Percentiles rank a stretch among this genome's conserved stretches.
phyloP scores from a whole-genome alignment of 2,329 filamentous ascomycete genomes.

The Alternaria consortialis region DNA sequence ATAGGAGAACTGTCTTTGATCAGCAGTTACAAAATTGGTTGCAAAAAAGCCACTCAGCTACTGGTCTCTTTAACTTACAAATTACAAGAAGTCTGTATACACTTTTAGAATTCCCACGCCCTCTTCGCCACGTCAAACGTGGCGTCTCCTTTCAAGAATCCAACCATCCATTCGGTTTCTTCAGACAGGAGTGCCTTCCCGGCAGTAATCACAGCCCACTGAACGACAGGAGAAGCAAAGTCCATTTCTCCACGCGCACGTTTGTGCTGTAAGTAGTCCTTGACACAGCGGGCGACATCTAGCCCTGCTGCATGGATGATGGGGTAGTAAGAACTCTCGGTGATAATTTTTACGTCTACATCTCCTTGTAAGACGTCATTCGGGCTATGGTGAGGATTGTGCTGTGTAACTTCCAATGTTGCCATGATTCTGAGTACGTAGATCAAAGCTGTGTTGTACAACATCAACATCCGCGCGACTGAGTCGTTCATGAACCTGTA shows the following conservation, averaged over 20 bases:
- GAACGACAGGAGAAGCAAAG: constrained; percentile 26
- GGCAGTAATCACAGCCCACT: constrained; percentile 34
- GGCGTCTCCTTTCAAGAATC: background rate
- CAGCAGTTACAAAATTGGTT: background rate
- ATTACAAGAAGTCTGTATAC: background rate
- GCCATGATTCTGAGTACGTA: constrained; percentile 33
- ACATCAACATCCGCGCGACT: constrained; percentile 32
- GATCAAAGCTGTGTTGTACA: constrained; percentile 43
- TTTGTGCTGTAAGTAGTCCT: constrained; percentile 24
- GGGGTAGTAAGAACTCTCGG: background rate
- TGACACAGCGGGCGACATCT: constrained; percentile 33
- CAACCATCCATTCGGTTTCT: background rate
- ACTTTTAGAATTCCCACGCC: constrained; percentile 1
- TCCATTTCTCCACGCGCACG: constrained; percentile 7
- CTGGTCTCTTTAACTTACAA: background rate
- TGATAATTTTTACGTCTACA: background rate
- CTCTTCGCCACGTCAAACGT: background rate
- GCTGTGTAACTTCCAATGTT: constrained; percentile 11
- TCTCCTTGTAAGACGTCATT: background rate
- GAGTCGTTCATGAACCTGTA: constrained; percentile 15
- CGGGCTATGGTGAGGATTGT: background rate
- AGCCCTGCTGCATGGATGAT: constrained; percentile 25
- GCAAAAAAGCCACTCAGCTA: background rate
- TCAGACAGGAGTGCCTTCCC: constrained; percentile 22
- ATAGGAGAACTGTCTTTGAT: background rate